Conservation (phyloP, 495 filamentous ascomycete species). For the Parachaetomium inaequale region DNA sequence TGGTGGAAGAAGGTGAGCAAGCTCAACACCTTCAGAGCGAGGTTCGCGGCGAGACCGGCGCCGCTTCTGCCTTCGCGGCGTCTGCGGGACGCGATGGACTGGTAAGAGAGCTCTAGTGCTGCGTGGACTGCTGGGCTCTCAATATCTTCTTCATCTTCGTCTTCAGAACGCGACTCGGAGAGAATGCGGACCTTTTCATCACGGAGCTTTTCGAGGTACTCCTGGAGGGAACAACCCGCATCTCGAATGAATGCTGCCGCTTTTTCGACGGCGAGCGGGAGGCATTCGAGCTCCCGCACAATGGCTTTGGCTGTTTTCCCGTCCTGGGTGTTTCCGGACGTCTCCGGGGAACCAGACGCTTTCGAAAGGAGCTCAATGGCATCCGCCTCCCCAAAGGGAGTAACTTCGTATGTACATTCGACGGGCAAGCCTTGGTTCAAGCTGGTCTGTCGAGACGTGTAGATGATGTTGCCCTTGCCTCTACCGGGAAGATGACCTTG, state of each 20-base stretch:
- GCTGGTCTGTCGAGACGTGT: constrained; percentile 14
- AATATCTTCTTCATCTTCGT: neutral
- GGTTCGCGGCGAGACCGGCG: neutral
- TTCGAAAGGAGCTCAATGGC: constrained; percentile 21
- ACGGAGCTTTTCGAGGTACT: constrained; percentile 13
- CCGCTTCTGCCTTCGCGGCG: neutral
- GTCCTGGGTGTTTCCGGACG: neutral
- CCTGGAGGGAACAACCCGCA: neutral
- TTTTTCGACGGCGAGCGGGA: constrained; percentile 27
- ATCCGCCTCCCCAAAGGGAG: constrained; percentile 11
- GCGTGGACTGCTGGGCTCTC: constrained; percentile 18
- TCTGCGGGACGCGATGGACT: neutral
- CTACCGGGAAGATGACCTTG: neutral
- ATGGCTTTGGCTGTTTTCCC: neutral
- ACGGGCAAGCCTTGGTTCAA: neutral
- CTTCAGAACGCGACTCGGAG: constrained; percentile 3
- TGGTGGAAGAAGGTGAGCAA: constrained; percentile 26
- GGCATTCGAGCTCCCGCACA: constrained; percentile 18
- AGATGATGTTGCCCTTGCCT: constrained; percentile 21
- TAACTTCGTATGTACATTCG: constrained; percentile 9
- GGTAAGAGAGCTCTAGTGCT: constrained; percentile 21
- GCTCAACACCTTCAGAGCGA: constrained; percentile 19
- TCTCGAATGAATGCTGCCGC: constrained; percentile 20
- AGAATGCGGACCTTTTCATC: constrained; percentile 8
- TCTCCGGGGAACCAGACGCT: constrained; percentile 3